These are phyloP conservation scores for Gyromitra esculenta DNA, from an alignment of 2,329 filamentous ascomycete genomes.

Conservation along the genomic window DNA sequence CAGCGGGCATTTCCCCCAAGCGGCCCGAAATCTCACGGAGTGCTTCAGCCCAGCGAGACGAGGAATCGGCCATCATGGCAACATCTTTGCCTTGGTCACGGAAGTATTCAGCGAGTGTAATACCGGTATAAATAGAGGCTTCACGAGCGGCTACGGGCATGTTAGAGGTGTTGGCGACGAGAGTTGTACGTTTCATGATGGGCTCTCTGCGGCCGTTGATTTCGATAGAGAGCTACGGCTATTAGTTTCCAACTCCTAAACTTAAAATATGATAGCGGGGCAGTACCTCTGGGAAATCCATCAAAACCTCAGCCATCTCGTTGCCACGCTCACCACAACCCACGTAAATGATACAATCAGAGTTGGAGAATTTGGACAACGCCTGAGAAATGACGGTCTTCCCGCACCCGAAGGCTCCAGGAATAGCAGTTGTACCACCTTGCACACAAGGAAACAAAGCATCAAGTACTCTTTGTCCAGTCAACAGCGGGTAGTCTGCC, in stretches of 20 bases:
- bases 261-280: background rate
- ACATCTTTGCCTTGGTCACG: slow-evolving; percentile 96
- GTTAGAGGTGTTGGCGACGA: slow-evolving; percentile 99
- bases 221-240: slow-evolving; percentile 78
- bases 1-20: slow-evolving; percentile 98
- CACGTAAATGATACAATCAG: slow-evolving; percentile 97
- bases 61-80: slow-evolving; percentile 99
- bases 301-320: slow-evolving; percentile 99
- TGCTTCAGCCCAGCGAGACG: slow-evolving; percentile 97
- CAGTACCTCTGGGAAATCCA: slow-evolving; percentile 90
- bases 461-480: slow-evolving; percentile 95
- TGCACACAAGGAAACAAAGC: slow-evolving; percentile 95
- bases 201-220: slow-evolving; percentile 94
- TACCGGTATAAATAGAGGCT: slow-evolving; percentile 97
- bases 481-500: slow-evolving; percentile 89
- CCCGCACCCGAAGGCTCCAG: slow-evolving; percentile 96
- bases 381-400: slow-evolving; percentile 99
- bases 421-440: slow-evolving; percentile 97
- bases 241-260: slow-evolving; percentile 57
- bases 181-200: slow-evolving; percentile 99
- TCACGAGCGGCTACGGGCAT: slow-evolving; percentile 99
- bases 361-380: slow-evolving; percentile 99
- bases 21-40: slow-evolving; percentile 98
- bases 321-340: slow-evolving; percentile 93
- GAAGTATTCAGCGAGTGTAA: slow-evolving; percentile 96